A percentile compares a stretch with the other conserved stretches of the same genome.
These are phyloP conservation scores for Mycena alexandri DNA, from an alignment of 768 basidiomycete species.

Conservation along the genomic window DNA sequence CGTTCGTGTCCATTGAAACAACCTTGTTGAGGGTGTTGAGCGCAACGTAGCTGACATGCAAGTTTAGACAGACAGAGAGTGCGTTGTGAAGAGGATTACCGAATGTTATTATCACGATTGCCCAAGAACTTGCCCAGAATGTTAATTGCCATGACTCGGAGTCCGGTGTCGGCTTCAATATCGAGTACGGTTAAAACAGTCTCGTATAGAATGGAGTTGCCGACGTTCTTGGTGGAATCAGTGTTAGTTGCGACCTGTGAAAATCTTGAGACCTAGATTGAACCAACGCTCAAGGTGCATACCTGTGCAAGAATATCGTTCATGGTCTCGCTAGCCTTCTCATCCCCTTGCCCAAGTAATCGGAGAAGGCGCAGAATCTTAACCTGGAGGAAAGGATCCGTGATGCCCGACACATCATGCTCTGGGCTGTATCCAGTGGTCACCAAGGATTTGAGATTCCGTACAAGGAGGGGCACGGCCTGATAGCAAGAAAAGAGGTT, in stretches of 20 bases:
- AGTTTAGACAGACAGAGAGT: slow-evolving; percentile 5
- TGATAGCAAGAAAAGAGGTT: slow-evolving; percentile 46
- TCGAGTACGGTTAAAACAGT: slow-evolving; percentile 96
- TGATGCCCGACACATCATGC: slow-evolving; percentile 99
- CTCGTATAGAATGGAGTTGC: slow-evolving; percentile 97
- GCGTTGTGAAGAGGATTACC: slow-evolving; percentile 63
- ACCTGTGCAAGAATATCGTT: slow-evolving; percentile 98
- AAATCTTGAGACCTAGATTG: slow-evolving; percentile 1
- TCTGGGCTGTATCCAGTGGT: slow-evolving; percentile 98
- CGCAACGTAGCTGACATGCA: slow-evolving; percentile 85
- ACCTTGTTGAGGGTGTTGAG: slow-evolving; percentile 99
- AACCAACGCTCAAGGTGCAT: slow-evolving; percentile 28
- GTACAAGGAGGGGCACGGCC: slow-evolving; percentile 94
- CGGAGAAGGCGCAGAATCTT: slow-evolving; percentile 92
- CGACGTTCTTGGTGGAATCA: slow-evolving; percentile 97
- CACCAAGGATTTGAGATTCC: slow-evolving; percentile 93
- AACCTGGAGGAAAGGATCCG: slow-evolving; percentile 94
- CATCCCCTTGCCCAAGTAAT: slow-evolving; percentile 88
- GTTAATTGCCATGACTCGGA: slow-evolving; percentile 99
- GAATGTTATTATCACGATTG: slow-evolving; percentile 98
- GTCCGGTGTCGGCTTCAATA: slow-evolving; percentile 95
- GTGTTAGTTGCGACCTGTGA: slow-evolving; percentile 97
- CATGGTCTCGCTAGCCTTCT: slow-evolving; percentile 93
- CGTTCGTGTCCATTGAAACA: slow-evolving; percentile 96
- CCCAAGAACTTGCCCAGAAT: slow-evolving; percentile 98